Evolutionary conservation across 2,329 filamentous ascomycete species (phyloP), one percentile per base, ranked within the genome.

Genomic region (Aureobasidium musti): DNA sequence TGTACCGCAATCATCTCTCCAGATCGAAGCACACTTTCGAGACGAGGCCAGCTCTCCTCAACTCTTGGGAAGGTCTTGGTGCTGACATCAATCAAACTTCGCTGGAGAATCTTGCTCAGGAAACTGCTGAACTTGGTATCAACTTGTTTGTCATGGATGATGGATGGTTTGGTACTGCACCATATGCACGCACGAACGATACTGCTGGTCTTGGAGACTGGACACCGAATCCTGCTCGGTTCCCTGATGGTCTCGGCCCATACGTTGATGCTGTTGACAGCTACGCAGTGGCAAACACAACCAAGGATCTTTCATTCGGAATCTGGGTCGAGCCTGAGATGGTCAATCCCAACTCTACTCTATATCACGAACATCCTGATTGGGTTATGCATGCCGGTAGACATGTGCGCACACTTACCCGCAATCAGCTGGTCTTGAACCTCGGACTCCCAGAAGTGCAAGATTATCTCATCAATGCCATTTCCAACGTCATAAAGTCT

Each of bases 291-390:
- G 74, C 79, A 2, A 82, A 83, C 35, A 79, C 82, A 0, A 79
- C 80, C 0, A 76, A 78, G 0, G 79, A 82, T 1, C 74, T 89
- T 54, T 79, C 82, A 14, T 89, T 89, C 69, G 87, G 87, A 19
- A 79, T 89, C 3, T 89, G 87, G 87, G 80, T 89, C 2, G 87
- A 89, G 72, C 87, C 86, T 0, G 87, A 89, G 70, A 89, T 89
- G 87, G 83, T 89, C 59, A 88, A 86, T 66, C 83, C 84, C 1
- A 84, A 86, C 63, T 89, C 87, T 0, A 82, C 79, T 2, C 78
- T 89, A 1, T 89, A 89, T 72, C 74, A 81, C 0, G 77, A 84
- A 52, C 87, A 89, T 69, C 87, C 87, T 0, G 86, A 89, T 65
- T 89, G 87, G 87, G 85, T 80, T 3, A 71, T 89, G 63, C 82